Conservation (phyloP, 2,329 filamentous ascomycete genomes). For the Leptographium lundbergii region DNA sequence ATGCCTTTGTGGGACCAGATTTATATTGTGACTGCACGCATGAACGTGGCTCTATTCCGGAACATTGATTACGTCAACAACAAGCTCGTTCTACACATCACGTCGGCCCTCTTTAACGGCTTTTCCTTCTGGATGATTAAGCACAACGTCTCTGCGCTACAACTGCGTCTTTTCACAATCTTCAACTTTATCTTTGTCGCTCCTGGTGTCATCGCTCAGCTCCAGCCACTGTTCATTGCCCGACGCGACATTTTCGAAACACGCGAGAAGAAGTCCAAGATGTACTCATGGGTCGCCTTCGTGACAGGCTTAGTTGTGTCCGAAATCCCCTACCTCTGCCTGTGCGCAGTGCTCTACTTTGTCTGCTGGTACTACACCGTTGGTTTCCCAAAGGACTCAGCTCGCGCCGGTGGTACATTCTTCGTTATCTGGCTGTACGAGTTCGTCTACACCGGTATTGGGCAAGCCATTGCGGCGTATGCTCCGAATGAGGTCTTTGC, state of each 20-base stretch:
- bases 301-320: conserved; percentile 54
- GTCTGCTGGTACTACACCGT: conserved; percentile 24
- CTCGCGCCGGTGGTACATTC: conserved; percentile 37
- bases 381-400: conserved; percentile 41
- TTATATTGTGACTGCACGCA: conserved; percentile 44
- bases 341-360: conserved; percentile 42
- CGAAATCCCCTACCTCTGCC: conserved; percentile 46
- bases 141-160: conserved; percentile 42
- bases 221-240: conserved; percentile 59
- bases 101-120: conserved; percentile 44
- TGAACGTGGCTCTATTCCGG: conserved; percentile 63
- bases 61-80: conserved; percentile 60
- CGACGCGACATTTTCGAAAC: conserved; percentile 58
- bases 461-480: conserved; percentile 49
- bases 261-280: conserved; percentile 54
- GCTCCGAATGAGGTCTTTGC: conserved; percentile 49
- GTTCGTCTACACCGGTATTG: conserved; percentile 47
- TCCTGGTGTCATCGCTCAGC: conserved; percentile 48
- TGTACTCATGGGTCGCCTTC: conserved; percentile 57
- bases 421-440: conserved; percentile 47
- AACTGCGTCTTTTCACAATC: conserved; percentile 57
- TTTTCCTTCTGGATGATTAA: conserved; percentile 38
- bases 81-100: conserved; percentile 44
- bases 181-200: conserved; percentile 62
- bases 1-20: conserved; percentile 53